Evolutionary conservation across 2,329 filamentous ascomycete species (phyloP).

Genomic region (Fusarium sp.): DNA sequence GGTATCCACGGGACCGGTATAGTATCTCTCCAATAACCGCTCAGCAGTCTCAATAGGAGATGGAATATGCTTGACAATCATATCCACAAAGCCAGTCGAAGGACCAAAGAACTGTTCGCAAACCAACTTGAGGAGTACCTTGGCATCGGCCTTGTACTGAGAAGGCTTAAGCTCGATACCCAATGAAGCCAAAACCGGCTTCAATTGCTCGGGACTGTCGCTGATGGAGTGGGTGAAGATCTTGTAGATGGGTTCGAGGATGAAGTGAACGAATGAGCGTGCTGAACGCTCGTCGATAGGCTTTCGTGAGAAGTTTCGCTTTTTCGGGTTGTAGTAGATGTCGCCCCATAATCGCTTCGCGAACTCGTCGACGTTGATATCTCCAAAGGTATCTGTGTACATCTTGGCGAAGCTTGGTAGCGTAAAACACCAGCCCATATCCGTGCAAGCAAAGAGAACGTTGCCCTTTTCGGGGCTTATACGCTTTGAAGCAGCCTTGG

Average conservation of each 20-base stretch:
- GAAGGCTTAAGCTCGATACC: conserved; percentile 91
- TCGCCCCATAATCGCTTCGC: conserved; percentile 92
- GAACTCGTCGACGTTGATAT: conserved; percentile 85
- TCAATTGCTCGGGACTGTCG: conserved; percentile 86
- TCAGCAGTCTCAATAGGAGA: conserved; percentile 84
- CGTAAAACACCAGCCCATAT: conserved; percentile 97
- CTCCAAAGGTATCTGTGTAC: conserved; percentile 90
- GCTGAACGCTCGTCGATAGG: conserved; percentile 81
- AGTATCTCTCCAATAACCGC: conserved; percentile 84
- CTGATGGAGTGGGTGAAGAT: conserved; percentile 95
- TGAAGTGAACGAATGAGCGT: conserved; percentile 91
- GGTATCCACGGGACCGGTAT: conserved; percentile 88
- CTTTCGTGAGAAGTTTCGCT: conserved; percentile 92
- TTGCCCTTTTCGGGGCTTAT: conserved; percentile 97
- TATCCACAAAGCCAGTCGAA: conserved; percentile 91
- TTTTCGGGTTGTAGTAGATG: conserved; percentile 92
- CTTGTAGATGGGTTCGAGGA: conserved; percentile 98
- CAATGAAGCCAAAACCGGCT: conserved; percentile 78
- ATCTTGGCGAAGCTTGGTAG: conserved; percentile 94
- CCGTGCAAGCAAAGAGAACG: conserved; percentile 93
- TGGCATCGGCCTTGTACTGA: conserved; percentile 90
- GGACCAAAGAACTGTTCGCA: conserved; percentile 96
- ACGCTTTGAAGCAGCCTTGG: conserved; percentile 80
- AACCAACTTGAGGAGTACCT: conserved; percentile 85
- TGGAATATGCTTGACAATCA: conserved; percentile 90